Evolutionary conservation across 345 rosid species (phyloP).

Genomic region (Fremontodendron californicum): DNA sequence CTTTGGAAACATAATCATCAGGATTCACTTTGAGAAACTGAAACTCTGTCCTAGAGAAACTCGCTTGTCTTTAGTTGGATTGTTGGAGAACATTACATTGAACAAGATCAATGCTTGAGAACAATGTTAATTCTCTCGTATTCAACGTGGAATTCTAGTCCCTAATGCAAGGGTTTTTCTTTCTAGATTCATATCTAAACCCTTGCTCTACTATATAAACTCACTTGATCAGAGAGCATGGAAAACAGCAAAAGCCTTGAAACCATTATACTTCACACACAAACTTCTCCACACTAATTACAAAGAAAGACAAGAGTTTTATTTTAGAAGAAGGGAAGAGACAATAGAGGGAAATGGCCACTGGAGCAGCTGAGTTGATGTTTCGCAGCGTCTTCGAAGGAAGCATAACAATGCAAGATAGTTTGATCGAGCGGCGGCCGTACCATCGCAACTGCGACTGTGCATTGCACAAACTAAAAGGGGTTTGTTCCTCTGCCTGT

Average conservation of each 20-base stretch:
- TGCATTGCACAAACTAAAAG: slow-evolving; percentile 8
- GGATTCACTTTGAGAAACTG: background rate
- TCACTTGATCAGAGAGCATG: background rate
- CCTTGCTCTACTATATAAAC: background rate
- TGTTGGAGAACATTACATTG: background rate
- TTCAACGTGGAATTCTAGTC: background rate
- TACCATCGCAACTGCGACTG: background rate
- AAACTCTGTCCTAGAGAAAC: background rate
- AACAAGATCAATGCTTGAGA: background rate
- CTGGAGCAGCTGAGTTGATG: background rate
- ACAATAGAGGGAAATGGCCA: background rate
- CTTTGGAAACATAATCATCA: background rate
- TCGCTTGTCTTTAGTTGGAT: background rate
- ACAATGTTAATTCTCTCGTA: background rate
- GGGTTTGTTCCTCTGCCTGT: slow-evolving; percentile 10
- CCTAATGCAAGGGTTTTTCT: background rate
- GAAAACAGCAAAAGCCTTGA: background rate
- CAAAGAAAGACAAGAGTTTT: too few species aligned
- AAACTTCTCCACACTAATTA: background rate
- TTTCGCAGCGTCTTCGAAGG: background rate
- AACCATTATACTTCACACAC: background rate
- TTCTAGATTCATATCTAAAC: background rate
- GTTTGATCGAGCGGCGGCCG: background rate
- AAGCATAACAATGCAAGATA: background rate
- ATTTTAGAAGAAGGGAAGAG: background rate